A percentile compares a stretch with the other conserved stretches of the same genome.
These are phyloP conservation scores for Coemansia sp. DNA, from an alignment of 192 early-diverging fungal genomes.

Conservation along the genomic window DNA sequence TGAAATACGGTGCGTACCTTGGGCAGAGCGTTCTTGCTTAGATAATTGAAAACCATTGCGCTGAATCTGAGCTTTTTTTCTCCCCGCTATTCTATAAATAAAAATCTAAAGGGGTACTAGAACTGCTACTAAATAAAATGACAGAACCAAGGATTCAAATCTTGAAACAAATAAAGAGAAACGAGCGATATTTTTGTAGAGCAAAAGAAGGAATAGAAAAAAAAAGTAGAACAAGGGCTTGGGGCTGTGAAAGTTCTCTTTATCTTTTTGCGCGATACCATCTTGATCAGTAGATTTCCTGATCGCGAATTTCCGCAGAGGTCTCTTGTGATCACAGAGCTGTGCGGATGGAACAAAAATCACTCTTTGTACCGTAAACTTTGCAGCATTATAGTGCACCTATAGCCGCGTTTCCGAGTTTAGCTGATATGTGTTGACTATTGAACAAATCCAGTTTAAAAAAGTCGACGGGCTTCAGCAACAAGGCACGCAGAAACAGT, in stretches of 20 bases:
- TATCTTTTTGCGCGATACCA: neutral
- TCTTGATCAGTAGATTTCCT: neutral
- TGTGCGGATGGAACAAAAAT: no score
- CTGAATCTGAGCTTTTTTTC: neutral
- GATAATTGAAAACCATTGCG: conserved; percentile 50
- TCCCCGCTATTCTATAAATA: neutral
- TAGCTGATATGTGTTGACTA: no score
- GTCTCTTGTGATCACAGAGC: neutral
- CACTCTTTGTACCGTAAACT: no score
- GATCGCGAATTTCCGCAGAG: neutral
- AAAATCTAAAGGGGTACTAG: neutral
- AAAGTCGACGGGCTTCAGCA: neutral
- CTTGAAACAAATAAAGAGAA: neutral
- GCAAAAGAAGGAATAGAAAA: neutral
- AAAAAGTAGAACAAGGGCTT: neutral
- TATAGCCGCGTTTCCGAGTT: no score
- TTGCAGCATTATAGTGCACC: no score
- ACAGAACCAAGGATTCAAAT: neutral
- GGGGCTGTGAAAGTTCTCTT: no score
- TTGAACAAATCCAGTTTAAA: neutral
- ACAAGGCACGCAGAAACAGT: neutral
- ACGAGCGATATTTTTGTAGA: neutral
- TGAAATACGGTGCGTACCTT: conserved; percentile 24
- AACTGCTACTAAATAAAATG: conserved; percentile 1
- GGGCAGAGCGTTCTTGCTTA: conserved; percentile 48